Evolutionary conservation across 75 land plant species (phyloP), one percentile per base, ranked within the genome.

Genomic region (Cunninghamia lanceolata): DNA sequence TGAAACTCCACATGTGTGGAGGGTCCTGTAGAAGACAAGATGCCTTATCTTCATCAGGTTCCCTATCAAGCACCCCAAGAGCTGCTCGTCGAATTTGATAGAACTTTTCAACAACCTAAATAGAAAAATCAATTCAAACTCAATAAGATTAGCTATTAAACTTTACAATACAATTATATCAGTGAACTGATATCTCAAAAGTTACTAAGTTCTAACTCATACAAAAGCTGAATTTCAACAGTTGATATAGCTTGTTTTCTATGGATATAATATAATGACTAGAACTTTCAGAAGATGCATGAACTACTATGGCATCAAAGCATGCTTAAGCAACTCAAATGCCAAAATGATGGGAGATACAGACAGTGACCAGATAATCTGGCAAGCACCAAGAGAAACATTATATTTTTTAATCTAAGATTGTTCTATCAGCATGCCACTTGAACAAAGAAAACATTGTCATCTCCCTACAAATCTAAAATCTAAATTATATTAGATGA

Each of bases 101-200:
- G 42, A 96, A 93, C 85, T 94, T 96, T 39, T 90, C 85, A 43
- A 95, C 78, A 84, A 96, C 94, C 98, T 96, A 84, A 21, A 47
- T 16, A 47, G 80, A 78, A 70, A 81, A 83, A 75, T 15, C 28
- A 19, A 42, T 82, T 15, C 45, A 71, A 85, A 75, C 35, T 36
- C 19, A 63, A n/a, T 9, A 84, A 73, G 28, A 32, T 21, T 53
- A 84, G 14, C 16, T 30, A 63, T 25, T 32, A 32, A 16, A 25
- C 13, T 56, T 63, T 9, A 21, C 30, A 34, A 83, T 53, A 47
- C 21, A 14, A 54, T 84, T 38, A 84, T 59, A 66, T 59, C 16
- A 68, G 40, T 34, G 28, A 35, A 15, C 59, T 54, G 79, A 53
- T n/a, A 84, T 59, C 73, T 52, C 75, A 53, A 52, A 84, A 84